Conservation (phyloP, 2,329 filamentous ascomycete genomes). For the Ophiostoma angusticollis region DNA sequence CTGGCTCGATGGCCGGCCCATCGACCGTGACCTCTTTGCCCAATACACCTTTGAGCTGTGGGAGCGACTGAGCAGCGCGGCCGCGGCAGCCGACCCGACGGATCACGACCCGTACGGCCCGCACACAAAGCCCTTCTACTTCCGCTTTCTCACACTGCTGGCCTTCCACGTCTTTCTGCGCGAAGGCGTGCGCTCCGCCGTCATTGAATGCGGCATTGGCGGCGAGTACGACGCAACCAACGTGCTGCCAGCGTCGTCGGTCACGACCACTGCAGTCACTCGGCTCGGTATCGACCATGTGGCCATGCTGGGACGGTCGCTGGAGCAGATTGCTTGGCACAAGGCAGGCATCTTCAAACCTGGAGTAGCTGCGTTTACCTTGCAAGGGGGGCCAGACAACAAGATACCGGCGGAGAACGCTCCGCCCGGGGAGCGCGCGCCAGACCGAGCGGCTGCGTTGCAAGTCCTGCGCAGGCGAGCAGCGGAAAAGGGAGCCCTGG, state of each 20-base stretch:
- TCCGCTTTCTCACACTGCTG: conserved; percentile 52
- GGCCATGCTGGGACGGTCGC: conserved; percentile 45
- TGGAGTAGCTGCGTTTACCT: too few species aligned
- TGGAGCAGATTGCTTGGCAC: conserved; percentile 59
- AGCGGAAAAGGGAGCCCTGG: conserved; percentile 32
- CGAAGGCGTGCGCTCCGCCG: conserved; percentile 47
- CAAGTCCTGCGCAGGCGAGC: conserved; percentile 46
- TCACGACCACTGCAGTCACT: too few species aligned
- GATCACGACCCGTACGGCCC: too few species aligned
- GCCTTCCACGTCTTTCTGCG: conserved; percentile 53
- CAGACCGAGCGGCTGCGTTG: conserved; percentile 24
- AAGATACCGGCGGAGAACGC: too few species aligned
- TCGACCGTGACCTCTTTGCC: conserved; percentile 46
- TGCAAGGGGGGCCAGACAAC: too few species aligned
- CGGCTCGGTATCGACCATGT: conserved; percentile 60
- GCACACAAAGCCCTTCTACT: conserved; percentile 42
- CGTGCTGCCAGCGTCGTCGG: conserved; percentile 42
- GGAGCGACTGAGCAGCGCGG: conserved; percentile 27
- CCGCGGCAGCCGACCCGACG: conserved; percentile 20
- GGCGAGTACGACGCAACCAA: conserved; percentile 60
- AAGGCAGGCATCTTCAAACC: conserved; percentile 64
- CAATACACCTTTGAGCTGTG: conserved; percentile 57
- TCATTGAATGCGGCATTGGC: conserved; percentile 56
- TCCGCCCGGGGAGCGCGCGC: conserved; percentile 1
- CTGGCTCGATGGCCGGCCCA: conserved; percentile 44